Base-by-base conservation (phyloP, 2,329 filamentous ascomycete species). In the Talaromyces sp. region DNA sequence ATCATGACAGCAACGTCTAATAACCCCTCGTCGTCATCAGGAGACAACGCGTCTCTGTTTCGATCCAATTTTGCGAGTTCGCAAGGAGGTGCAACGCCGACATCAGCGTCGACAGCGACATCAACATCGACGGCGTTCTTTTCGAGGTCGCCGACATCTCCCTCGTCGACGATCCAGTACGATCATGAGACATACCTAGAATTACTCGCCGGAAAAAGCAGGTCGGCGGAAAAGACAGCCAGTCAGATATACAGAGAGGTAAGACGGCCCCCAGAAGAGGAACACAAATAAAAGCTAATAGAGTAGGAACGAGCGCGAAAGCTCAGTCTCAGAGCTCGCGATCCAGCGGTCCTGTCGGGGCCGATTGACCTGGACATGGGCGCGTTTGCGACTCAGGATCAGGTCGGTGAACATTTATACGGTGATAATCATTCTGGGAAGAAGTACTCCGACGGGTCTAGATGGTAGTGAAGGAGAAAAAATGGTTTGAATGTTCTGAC, bases 121-220 rank as follows among this genome's bases (percentile, higher is more conserved):
- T 29, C 21, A 21, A 27, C 49, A 29, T 5, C 49, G 9, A 10
- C 27, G 10, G 8, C 49, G 26, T 52, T 29, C 14, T 29, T 29
- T 26, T 52, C 49, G 31, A 29, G 27, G 24, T 52, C 49, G 24
- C 27, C 54, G 6, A 56, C 32, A 17, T 29, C 50, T 11, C 55
- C 54, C 1, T 35, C 52, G 32, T 59, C 58, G 19, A 32, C 69
- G 8, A 65, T 72, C 59, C 69, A 67, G 56, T 71, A 72, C 56
- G 70, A 72, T 43, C 70, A 72, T 38, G 70, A 72, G 56, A 65
- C 66, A 17, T 72, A 71, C 49, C 67, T 72, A 14, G 68, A 71
- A 54, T 61, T 72, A 32, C 66, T 66, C 26, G 64, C 65, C 10
- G 69, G 68, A 3, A 41, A 53, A 5, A 63, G 62, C 29, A 61